Conservation (phyloP, 2,329 filamentous ascomycete genomes). For the Trichoderma brevicompactum region DNA sequence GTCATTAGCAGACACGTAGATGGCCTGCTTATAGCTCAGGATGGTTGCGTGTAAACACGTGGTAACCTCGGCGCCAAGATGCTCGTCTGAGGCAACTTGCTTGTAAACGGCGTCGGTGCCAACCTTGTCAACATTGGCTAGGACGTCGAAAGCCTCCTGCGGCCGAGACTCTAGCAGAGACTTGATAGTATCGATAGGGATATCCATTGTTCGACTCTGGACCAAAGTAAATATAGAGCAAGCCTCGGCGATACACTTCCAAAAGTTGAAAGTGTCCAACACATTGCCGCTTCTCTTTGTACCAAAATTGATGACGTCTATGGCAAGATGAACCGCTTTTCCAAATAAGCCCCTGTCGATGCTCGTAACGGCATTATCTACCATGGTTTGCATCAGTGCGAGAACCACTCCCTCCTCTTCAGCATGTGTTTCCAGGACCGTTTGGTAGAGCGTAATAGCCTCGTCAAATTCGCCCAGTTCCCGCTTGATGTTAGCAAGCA, state of each 20-base stretch:
- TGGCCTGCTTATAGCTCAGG: slow-evolving; percentile 83
- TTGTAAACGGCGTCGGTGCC: slow-evolving; percentile 51
- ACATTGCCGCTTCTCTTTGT: slow-evolving; percentile 62
- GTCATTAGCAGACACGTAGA: slow-evolving; percentile 73
- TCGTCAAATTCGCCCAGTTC: slow-evolving; percentile 90
- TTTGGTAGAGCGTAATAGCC: slow-evolving; percentile 75
- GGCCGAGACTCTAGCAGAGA: slow-evolving; percentile 61
- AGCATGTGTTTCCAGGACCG: slow-evolving; percentile 69
- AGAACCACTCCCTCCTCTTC: slow-evolving; percentile 85
- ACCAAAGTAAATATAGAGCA: slow-evolving; percentile 82
- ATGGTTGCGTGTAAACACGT: slow-evolving; percentile 73
- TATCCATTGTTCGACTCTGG: slow-evolving; percentile 65
- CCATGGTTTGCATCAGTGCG: slow-evolving; percentile 83
- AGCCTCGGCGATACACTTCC: slow-evolving; percentile 90
- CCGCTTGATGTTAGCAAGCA: slow-evolving; percentile 92
- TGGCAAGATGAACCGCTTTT: slow-evolving; percentile 73
- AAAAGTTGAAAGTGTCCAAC: slow-evolving; percentile 83
- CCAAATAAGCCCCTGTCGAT: slow-evolving; percentile 86
- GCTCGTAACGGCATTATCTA: slow-evolving; percentile 78
- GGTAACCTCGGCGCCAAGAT: slow-evolving; percentile 55
- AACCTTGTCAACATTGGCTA: slow-evolving; percentile 72
- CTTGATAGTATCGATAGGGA: slow-evolving; percentile 64
- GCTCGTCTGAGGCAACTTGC: slow-evolving; percentile 51
- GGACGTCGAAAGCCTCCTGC: slow-evolving; percentile 60
- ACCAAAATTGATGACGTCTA: slow-evolving; percentile 70